Conservation (phyloP, 257 asterid species). For the Penstemon davidsonii region DNA sequence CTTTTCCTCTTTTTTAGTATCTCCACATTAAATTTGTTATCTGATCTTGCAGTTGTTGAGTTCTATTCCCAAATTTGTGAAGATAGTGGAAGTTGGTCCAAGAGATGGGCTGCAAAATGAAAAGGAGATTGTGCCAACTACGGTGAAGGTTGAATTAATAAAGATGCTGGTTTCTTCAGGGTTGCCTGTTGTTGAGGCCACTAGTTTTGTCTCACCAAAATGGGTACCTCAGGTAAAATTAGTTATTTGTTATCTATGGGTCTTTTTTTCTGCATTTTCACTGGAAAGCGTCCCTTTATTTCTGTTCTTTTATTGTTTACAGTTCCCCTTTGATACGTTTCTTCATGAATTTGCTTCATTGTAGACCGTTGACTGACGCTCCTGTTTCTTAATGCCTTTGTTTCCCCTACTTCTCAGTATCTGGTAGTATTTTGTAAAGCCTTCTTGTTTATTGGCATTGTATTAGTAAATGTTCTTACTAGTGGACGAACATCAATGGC, state of each 20-base stretch:
- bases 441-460: not conserved
- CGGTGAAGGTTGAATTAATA: slow-evolving; percentile 79
- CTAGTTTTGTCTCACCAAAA: slow-evolving; percentile 93
- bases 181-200: slow-evolving; percentile 79
- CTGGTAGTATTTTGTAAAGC: not conserved
- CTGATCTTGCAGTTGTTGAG: slow-evolving; percentile 50
- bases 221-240: slow-evolving; percentile 89
- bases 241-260: too few species aligned
- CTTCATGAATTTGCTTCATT: not conserved
- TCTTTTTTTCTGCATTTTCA: not conserved
- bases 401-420: not conserved
- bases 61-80: slow-evolving; percentile 64
- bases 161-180: slow-evolving; percentile 82
- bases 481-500: too few species aligned
- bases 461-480: not conserved
- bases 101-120: slow-evolving; percentile 93
- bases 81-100: slow-evolving; percentile 94
- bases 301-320: not conserved
- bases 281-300: not conserved
- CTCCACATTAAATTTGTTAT: slow-evolving; percentile 1
- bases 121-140: slow-evolving; percentile 75
- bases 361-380: not conserved
- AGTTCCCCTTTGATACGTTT: not conserved
- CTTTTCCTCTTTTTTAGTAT: not conserved
- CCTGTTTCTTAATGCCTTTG: not conserved